Evolutionary conservation across 805 yeast species (phyloP).

Genomic region (Priceomyces medius): DNA sequence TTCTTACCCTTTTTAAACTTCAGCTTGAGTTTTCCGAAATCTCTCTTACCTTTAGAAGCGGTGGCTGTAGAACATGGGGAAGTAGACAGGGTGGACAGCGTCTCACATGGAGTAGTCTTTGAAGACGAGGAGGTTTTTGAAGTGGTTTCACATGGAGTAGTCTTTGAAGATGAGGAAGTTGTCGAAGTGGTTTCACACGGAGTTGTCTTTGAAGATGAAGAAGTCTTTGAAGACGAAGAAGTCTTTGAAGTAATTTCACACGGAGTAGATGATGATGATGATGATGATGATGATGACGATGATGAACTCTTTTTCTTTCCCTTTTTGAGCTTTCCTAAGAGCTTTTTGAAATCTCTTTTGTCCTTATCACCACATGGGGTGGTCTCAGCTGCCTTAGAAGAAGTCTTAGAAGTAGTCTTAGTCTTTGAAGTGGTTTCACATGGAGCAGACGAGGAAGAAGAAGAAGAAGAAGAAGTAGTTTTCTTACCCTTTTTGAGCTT

Average conservation of each 20-base stretch:
- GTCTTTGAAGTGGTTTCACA: neutral
- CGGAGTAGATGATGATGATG: neutral
- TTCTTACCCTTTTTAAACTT: neutral
- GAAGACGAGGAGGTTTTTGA: neutral
- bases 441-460: neutral
- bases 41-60: neutral
- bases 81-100: neutral
- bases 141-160: neutral
- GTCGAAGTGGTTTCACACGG: neutral
- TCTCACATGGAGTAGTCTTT: neutral
- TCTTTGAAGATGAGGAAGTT: neutral
- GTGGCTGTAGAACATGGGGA: neutral
- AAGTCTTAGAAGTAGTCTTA: neutral
- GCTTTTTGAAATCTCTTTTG: conserved; percentile 1
- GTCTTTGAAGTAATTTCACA: neutral
- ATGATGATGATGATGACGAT: neutral
- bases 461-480: neutral
- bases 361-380: neutral
- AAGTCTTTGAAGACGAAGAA: too few relatives aligned
- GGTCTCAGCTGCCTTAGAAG: neutral
- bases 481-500: neutral
- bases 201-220: neutral
- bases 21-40: neutral
- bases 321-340: neutral
- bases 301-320: neutral